These are phyloP conservation scores for Leishmania tarentolae DNA, from an alignment of 208 protist species.

Conservation along the genomic window DNA sequence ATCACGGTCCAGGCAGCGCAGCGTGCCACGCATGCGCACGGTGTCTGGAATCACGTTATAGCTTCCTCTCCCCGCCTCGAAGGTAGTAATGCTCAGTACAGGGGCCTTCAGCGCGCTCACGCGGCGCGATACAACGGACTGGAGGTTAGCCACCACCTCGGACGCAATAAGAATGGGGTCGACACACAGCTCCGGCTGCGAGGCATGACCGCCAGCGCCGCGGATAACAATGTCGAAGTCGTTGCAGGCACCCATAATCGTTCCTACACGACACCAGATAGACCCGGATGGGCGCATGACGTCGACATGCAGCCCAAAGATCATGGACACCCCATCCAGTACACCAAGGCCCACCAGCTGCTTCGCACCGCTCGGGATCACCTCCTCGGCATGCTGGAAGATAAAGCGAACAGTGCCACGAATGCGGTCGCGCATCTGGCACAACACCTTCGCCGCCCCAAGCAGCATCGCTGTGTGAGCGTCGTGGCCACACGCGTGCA, in stretches of 20 bases:
- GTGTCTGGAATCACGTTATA: slow-evolving; percentile 83
- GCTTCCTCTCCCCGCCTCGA: slow-evolving; percentile 57
- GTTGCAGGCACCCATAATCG: slow-evolving; percentile 64
- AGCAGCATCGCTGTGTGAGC: slow-evolving; percentile 75
- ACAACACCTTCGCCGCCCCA: slow-evolving; percentile 64
- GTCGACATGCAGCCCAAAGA: slow-evolving; percentile 63
- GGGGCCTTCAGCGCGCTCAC: slow-evolving; percentile 61
- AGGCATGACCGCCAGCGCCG: slow-evolving; percentile 69
- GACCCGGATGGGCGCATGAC: slow-evolving; percentile 25
- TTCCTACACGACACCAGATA: slow-evolving; percentile 37
- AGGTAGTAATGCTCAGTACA: slow-evolving; percentile 68
- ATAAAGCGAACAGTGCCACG: slow-evolving; percentile 76
- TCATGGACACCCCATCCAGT: slow-evolving; percentile 66
- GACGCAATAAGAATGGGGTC: slow-evolving; percentile 70
- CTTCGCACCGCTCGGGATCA: slow-evolving; percentile 63
- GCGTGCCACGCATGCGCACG: slow-evolving; percentile 68
- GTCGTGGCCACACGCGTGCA: slow-evolving; percentile 81
- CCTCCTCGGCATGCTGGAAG: slow-evolving; percentile 85
- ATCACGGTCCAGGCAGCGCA: slow-evolving; percentile 70
- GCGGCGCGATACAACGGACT: slow-evolving; percentile 70
- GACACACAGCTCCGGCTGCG: slow-evolving; percentile 64
- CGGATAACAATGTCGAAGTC: slow-evolving; percentile 77
- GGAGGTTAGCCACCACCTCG: slow-evolving; percentile 55
- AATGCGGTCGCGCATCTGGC: slow-evolving; percentile 51
- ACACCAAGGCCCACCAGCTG: slow-evolving; percentile 55